These are phyloP conservation scores for Vaccinium macrocarpon DNA, from an alignment of 148 eudicot genomes.

Conservation along the genomic window DNA sequence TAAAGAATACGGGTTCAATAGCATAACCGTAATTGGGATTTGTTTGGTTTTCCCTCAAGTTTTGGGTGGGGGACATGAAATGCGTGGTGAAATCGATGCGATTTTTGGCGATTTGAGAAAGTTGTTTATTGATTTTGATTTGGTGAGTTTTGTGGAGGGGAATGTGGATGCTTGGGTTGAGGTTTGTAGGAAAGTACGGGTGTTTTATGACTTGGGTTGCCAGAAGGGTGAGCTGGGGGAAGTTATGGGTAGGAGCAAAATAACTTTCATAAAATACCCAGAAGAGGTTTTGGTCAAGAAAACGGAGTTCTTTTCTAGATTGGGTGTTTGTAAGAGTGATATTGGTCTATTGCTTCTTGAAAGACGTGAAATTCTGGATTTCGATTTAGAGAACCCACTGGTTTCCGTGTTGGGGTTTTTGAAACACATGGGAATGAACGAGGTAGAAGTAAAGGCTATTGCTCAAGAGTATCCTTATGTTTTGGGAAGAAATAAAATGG, in stretches of 20 bases:
- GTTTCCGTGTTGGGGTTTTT: conserved; percentile 54
- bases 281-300: conserved; percentile 49
- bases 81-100: conserved; percentile 29
- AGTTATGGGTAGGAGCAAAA: conserved; percentile 38
- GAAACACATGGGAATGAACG: conserved; percentile 45
- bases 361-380: conserved; percentile 45
- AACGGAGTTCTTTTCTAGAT: conserved; percentile 51
- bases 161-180: conserved; percentile 50
- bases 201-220: conserved; percentile 67
- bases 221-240: conserved; percentile 48
- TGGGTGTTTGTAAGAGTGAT: conserved; percentile 42
- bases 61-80: conserved; percentile 27
- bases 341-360: conserved; percentile 58
- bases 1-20: conserved; percentile 46
- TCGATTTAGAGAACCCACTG: conserved; percentile 36
- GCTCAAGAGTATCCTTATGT: conserved; percentile 46
- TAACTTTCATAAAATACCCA: conserved; percentile 39
- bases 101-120: conserved; percentile 52
- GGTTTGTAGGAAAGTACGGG: conserved; percentile 47
- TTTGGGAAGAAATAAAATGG: conserved; percentile 54
- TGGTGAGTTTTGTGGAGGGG: conserved; percentile 28
- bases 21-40: conserved; percentile 41
- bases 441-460: conserved; percentile 26
- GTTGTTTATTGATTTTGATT: conserved; percentile 50
- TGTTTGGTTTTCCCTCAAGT: conserved; percentile 65